phyloP scores from a whole-genome alignment of 2,329 filamentous ascomycete species.

The Colletotrichum sp. region DNA sequence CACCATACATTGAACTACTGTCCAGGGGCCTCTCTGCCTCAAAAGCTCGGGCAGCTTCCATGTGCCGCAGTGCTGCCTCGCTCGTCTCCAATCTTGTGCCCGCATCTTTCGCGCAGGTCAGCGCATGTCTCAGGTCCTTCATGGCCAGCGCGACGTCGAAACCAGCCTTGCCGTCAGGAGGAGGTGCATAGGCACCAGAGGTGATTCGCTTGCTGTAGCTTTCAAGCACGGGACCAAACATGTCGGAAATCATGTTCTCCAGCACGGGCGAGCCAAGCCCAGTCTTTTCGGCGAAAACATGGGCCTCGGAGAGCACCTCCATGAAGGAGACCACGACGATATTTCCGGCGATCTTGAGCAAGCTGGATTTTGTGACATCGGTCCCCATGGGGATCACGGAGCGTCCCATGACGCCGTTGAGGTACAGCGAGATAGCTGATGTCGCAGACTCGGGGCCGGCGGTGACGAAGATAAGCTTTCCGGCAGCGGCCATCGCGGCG shows the following conservation, averaged over 20 bases:
- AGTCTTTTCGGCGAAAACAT: slow-evolving; percentile 33
- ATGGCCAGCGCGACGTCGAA: slow-evolving; percentile 3
- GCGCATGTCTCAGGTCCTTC: slow-evolving; percentile 4
- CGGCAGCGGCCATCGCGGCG: slow-evolving; percentile 41
- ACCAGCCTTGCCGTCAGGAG: slow-evolving; percentile 13
- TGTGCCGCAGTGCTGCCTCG: not conserved
- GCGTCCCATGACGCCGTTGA: slow-evolving; percentile 41
- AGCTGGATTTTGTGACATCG: slow-evolving; percentile 41
- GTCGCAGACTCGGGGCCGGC: slow-evolving; percentile 37
- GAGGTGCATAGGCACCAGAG: slow-evolving; percentile 27
- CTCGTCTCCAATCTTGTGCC: not conserved
- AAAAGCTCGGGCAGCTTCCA: not conserved
- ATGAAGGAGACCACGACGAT: slow-evolving; percentile 29
- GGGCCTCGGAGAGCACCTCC: slow-evolving; percentile 31
- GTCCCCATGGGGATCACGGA: slow-evolving; percentile 44
- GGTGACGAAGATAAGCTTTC: slow-evolving; percentile 46
- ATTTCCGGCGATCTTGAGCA: slow-evolving; percentile 47
- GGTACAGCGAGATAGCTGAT: slow-evolving; percentile 36
- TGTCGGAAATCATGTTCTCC: slow-evolving; percentile 29
- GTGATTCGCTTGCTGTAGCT: slow-evolving; percentile 31
- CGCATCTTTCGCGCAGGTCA: not conserved
- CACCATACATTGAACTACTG: not conserved
- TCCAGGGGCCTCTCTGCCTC: not conserved
- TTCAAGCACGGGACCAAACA: slow-evolving; percentile 29
- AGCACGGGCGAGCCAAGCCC: slow-evolving; percentile 25